Conservation (phyloP, 305 asterid species). For the Fraxinus albicans region DNA sequence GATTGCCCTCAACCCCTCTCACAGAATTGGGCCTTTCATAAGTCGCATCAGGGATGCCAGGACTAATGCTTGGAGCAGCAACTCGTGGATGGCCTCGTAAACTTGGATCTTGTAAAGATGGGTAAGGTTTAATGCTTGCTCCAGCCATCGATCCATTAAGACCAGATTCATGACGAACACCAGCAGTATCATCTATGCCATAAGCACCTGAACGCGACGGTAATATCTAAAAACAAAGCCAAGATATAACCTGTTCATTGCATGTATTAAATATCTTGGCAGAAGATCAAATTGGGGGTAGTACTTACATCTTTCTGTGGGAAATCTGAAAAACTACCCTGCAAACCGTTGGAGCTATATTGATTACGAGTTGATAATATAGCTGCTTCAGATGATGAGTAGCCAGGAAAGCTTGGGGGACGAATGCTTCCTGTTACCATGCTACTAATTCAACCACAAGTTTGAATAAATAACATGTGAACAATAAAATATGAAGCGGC, state of each 20-base stretch:
- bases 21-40: constrained; percentile 49
- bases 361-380: constrained; percentile 35
- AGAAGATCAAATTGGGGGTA: constrained; percentile 12
- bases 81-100: constrained; percentile 39
- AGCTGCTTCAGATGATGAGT: constrained; percentile 51
- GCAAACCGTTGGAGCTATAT: constrained; percentile 41
- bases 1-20: constrained; percentile 41
- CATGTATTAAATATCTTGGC: constrained; percentile 8
- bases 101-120: constrained; percentile 49
- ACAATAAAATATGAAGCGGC: neutral
- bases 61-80: constrained; percentile 33
- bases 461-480: neutral
- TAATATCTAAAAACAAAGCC: constrained; percentile 36
- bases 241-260: neutral
- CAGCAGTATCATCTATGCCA: constrained; percentile 35
- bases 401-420: constrained; percentile 48
- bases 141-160: constrained; percentile 40
- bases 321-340: constrained; percentile 38
- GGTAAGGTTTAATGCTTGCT: constrained; percentile 44
- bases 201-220: constrained; percentile 42
- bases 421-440: constrained; percentile 41
- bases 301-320: constrained; percentile 50
- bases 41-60: constrained; percentile 39
- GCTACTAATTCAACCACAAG: constrained; percentile 20
- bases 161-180: constrained; percentile 41